phyloP scores from a whole-genome alignment of 2,329 filamentous ascomycete species.

The Pestalotiopsis fici region DNA sequence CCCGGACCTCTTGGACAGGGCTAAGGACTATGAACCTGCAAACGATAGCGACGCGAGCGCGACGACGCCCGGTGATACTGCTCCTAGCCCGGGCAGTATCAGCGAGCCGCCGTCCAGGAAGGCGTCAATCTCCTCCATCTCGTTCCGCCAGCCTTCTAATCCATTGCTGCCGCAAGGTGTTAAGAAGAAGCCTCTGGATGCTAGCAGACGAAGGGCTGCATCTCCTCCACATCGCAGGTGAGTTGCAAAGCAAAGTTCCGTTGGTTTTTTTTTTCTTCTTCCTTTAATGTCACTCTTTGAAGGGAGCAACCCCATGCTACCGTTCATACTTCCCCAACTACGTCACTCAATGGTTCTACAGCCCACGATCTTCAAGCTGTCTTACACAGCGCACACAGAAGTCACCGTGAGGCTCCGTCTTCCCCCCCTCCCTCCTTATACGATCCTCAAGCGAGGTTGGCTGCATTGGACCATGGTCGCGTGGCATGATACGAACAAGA shows the following conservation, averaged over 20 bases:
- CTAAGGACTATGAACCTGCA: slow-evolving; percentile 23
- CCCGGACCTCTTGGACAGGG: slow-evolving; percentile 12
- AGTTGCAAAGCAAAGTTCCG: slow-evolving; percentile 22
- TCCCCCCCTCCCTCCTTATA: background rate
- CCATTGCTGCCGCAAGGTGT: slow-evolving; percentile 48
- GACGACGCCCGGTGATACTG: slow-evolving; percentile 34
- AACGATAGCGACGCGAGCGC: slow-evolving; percentile 30
- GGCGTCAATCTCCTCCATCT: slow-evolving; percentile 48
- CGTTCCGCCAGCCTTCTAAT: slow-evolving; percentile 44
- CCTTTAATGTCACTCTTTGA: background rate
- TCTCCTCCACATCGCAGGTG: slow-evolving; percentile 54
- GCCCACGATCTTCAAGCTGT: background rate
- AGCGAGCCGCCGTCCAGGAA: slow-evolving; percentile 39
- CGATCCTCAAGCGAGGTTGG: slow-evolving; percentile 10
- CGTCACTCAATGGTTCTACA: background rate
- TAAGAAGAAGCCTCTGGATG: slow-evolving; percentile 46
- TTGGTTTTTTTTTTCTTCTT: slow-evolving; percentile 6
- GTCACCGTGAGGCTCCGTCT: slow-evolving; percentile 8
- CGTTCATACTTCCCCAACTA: background rate
- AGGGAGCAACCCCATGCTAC: background rate
- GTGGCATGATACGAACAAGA: slow-evolving; percentile 12
- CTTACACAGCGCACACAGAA: background rate
- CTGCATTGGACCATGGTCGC: slow-evolving; percentile 2
- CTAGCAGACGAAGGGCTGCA: slow-evolving; percentile 41
- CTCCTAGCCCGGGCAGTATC: slow-evolving; percentile 34